phyloP scores from a whole-genome alignment of 306 rosid genomes.

The Hippophae gyantsensis region DNA sequence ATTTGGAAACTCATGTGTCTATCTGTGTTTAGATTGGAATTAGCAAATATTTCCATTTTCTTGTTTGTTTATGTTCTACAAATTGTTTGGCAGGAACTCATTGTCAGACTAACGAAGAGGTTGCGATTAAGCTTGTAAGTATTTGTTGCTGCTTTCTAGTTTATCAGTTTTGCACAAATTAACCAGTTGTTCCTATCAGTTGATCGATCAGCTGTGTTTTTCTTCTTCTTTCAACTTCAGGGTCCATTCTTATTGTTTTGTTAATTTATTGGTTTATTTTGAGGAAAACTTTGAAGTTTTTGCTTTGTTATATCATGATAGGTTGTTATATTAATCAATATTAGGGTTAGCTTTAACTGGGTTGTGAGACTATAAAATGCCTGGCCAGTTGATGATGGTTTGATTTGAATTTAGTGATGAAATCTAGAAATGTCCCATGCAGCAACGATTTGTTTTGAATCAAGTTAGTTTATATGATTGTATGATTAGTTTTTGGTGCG shows the following conservation, averaged over 20 bases:
- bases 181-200: neutral
- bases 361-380: too few relatives aligned
- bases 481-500: neutral
- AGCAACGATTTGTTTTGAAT: neutral
- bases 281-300: neutral
- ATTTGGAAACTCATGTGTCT: neutral
- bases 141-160: neutral
- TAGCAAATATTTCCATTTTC: constrained; percentile 3
- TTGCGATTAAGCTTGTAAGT: constrained; percentile 95
- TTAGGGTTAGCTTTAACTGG: too few relatives aligned
- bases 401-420: too few relatives aligned
- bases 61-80: constrained; percentile 13
- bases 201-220: neutral
- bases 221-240: neutral
- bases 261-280: neutral
- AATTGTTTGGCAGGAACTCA: constrained; percentile 60
- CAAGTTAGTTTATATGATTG: neutral
- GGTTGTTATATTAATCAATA: too few relatives aligned
- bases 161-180: constrained; percentile 7
- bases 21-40: neutral
- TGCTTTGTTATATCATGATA: neutral
- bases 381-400: too few relatives aligned
- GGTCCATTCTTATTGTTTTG: neutral
- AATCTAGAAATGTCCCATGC: too few relatives aligned
- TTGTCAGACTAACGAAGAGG: constrained; percentile 90